Evolutionary conservation across 108 stramenopile genomes (phyloP).

Genomic region (Skeletonema tropicum): DNA sequence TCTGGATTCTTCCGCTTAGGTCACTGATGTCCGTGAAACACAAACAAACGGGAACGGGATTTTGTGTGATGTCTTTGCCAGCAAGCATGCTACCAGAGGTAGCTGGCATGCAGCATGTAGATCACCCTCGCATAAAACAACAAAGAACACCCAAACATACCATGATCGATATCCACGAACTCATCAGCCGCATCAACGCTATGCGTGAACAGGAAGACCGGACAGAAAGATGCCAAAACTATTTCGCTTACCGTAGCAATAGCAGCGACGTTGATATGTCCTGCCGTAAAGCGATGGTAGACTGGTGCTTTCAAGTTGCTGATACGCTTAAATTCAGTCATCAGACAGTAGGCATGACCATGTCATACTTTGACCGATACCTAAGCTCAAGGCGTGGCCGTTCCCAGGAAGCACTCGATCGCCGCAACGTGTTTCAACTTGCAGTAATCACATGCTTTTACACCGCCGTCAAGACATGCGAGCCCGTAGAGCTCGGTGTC

Average conservation of each 20-base stretch:
- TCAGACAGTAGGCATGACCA: slow-evolving; percentile 66
- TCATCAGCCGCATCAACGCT: slow-evolving; percentile 28
- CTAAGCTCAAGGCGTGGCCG: slow-evolving; percentile 23
- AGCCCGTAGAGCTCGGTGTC: slow-evolving; percentile 44
- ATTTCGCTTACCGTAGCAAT: slow-evolving; percentile 17
- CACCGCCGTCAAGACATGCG: slow-evolving; percentile 72
- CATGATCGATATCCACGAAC: slow-evolving; percentile 20
- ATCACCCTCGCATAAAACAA: too few relatives aligned
- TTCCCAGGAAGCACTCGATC: slow-evolving; percentile 8
- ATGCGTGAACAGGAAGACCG: slow-evolving; percentile 32
- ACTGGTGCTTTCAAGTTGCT: slow-evolving; percentile 42
- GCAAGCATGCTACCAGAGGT: too few relatives aligned
- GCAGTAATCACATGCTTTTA: slow-evolving; percentile 71
- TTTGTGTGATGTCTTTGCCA: too few relatives aligned
- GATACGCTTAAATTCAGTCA: slow-evolving; percentile 33
- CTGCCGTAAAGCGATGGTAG: slow-evolving; percentile 41
- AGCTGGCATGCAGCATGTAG: too few relatives aligned
- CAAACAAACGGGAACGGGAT: too few relatives aligned
- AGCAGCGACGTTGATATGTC: slow-evolving; percentile 31
- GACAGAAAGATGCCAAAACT: slow-evolving; percentile 12
- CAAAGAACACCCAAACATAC: background rate
- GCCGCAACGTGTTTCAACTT: slow-evolving; percentile 63
- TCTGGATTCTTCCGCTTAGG: too few relatives aligned
- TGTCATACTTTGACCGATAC: slow-evolving; percentile 56
- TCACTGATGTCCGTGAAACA: too few relatives aligned